Conservation (phyloP, 2,329 filamentous ascomycete species). For the Fusarium chaquense region DNA sequence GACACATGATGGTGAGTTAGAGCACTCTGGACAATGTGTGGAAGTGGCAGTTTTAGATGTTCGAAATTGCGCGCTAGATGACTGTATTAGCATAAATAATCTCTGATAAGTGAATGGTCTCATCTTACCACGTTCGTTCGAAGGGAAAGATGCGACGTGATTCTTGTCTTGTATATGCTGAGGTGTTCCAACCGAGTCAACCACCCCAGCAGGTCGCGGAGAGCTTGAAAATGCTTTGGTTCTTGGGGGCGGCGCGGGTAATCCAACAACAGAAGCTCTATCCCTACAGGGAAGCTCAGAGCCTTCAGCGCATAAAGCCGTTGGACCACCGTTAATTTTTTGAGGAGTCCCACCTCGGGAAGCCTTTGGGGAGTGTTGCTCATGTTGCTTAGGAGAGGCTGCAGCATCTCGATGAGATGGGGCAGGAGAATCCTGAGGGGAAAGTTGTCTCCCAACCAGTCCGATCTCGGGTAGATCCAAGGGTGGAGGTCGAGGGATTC, state of each 20-base stretch:
- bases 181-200: background rate
- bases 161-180: background rate
- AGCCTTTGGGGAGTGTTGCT: background rate
- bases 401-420: background rate
- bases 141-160: background rate
- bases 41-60: constrained; percentile 24
- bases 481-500: constrained; percentile 3
- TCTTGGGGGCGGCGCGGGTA: background rate
- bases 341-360: background rate
- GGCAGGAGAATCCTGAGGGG: background rate
- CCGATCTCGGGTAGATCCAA: constrained; percentile 39
- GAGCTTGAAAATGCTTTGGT: background rate
- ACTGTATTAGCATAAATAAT: background rate
- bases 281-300: background rate
- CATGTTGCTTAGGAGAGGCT: background rate
- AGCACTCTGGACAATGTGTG: constrained; percentile 9
- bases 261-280: background rate
- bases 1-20: constrained; percentile 14
- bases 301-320: background rate
- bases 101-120: background rate
- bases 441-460: background rate
- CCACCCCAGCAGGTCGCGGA: background rate
- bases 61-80: constrained; percentile 7
- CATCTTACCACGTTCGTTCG: background rate
- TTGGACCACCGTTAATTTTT: background rate